Conservation (phyloP, 345 rosid genomes). For the Linum tenue region DNA sequence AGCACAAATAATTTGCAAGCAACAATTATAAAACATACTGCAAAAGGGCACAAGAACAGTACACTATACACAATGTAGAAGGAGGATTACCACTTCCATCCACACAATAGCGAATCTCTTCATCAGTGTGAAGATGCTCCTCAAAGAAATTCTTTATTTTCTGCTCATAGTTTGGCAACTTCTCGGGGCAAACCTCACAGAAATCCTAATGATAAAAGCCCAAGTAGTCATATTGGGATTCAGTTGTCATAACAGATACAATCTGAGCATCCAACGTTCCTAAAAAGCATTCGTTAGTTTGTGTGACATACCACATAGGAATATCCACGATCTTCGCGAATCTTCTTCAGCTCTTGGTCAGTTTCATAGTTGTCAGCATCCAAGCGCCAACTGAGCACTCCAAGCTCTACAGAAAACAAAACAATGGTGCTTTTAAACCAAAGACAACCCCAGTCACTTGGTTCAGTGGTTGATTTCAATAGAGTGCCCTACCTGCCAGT, state of each 20-base stretch:
- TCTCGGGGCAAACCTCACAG: constrained; percentile 83
- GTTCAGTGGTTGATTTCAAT: neutral
- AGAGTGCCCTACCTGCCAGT: constrained; percentile 44
- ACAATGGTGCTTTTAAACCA: neutral
- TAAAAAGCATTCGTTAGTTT: neutral
- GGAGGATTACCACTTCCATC: constrained; percentile 71
- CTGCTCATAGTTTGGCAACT: constrained; percentile 75
- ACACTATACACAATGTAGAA: neutral
- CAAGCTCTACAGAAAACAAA: constrained; percentile 47
- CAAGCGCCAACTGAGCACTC: constrained; percentile 81
- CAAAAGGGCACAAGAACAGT: neutral
- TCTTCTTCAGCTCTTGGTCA: constrained; percentile 79
- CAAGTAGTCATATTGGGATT: neutral
- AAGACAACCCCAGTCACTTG: neutral
- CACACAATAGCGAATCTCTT: constrained; percentile 85
- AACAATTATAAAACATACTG: neutral
- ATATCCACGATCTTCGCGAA: constrained; percentile 78
- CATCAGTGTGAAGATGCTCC: constrained; percentile 95
- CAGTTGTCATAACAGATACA: too few species aligned
- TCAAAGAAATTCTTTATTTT: constrained; percentile 83
- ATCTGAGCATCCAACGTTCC: too few species aligned
- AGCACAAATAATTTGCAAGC: neutral
- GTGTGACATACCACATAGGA: constrained; percentile 61
- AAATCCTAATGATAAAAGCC: constrained; percentile 42
- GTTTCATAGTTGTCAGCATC: constrained; percentile 89